Evolutionary conservation across 768 basidiomycete species (phyloP), one percentile per base, ranked within the genome.

Genomic region (Psilocybe cubensis): DNA sequence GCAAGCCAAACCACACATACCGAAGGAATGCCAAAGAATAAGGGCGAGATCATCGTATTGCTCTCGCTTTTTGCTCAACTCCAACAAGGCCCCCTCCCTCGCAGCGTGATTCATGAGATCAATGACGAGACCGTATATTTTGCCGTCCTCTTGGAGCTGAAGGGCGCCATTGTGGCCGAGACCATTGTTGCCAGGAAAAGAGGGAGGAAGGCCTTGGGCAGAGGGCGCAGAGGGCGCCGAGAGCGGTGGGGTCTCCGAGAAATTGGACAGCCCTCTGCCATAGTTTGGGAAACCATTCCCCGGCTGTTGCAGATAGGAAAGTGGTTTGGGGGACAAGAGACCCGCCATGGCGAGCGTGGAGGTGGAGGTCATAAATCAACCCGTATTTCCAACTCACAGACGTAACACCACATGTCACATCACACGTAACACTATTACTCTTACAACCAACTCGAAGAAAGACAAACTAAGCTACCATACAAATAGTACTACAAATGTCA

Each of bases 41-140:
- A 98, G 83, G 1, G 97, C 97, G 44, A 99, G 86, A 74, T 99
- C 96, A 70, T 99, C 97, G 69, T 96, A 98, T 74, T 98, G 96
- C 75, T 98, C 97, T 61, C 97, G 80, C 79, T 98, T 98, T 83
- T 99, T 98, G 77, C 94, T 96, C 66, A 99, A 80, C 76, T 99
- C 97, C 52, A 98, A 80, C 47, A 99, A 78, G 1, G 97, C 96
- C 2, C 81, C 82, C 70, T 99, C 97, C 60, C 96, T 83, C n/a
- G 89, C 85, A 54, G 78, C 83, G 1, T 89, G 86, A 66, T 93
- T 88, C 79, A 91, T 82, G 24, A 96, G 76, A 56, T 96, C 92
- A 63, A 94, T 86, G 58, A 98, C 95, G 51, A 98, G 82, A 10
- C 81, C 78, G 73, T 94, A 96, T 42, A 99, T 97, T 77, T 97